A percentile compares a stretch with the other conserved stretches of the same genome.
Conservation (phyloP, 257 asterid genomes). For the Cynanchum wilfordii region DNA sequence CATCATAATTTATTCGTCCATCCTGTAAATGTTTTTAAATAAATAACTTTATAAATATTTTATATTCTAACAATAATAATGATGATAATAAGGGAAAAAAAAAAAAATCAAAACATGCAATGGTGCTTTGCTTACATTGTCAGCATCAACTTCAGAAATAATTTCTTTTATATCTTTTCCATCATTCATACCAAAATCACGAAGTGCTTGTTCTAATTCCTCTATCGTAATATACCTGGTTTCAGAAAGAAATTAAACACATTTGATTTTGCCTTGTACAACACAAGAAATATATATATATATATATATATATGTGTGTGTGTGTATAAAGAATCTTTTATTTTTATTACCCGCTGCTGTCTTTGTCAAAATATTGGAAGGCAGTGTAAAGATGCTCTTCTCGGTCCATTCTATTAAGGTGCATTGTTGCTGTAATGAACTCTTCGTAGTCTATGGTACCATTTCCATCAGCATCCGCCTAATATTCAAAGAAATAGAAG, state of each 20-base stretch:
- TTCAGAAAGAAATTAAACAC: neutral
- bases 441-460: slow-evolving; percentile 97
- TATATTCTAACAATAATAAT: too few relatives aligned
- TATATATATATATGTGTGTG: neutral
- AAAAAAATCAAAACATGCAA: neutral
- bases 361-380: slow-evolving; percentile 94
- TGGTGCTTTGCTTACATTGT: slow-evolving; percentile 40
- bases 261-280: neutral
- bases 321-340: neutral
- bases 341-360: slow-evolving; percentile 71
- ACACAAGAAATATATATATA: neutral
- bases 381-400: slow-evolving; percentile 98
- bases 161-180: slow-evolving; percentile 67
- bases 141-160: slow-evolving; percentile 68
- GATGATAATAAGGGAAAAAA: too few relatives aligned
- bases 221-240: slow-evolving; percentile 67
- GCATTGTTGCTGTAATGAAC: slow-evolving; percentile 97
- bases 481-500: neutral
- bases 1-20: slow-evolving; percentile 76
- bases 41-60: too few relatives aligned
- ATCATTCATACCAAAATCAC: slow-evolving; percentile 65
- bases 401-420: slow-evolving; percentile 90
- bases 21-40: slow-evolving; percentile 38
- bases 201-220: slow-evolving; percentile 78
- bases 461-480: slow-evolving; percentile 98